Base-by-base conservation (phyloP, 352 stramenopile genomes). In the Globisporangium middletonii region DNA sequence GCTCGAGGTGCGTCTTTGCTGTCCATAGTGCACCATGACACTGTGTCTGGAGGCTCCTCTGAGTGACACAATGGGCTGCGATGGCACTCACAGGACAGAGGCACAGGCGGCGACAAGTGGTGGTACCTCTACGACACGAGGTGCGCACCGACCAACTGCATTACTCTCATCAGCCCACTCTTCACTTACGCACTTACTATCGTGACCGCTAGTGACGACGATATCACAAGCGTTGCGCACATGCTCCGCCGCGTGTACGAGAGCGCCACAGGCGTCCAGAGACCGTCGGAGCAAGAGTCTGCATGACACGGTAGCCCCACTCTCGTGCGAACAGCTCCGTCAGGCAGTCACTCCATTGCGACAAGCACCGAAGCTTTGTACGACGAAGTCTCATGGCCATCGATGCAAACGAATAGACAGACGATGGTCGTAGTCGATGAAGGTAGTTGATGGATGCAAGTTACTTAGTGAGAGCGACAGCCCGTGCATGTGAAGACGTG, bases 101-200 rank as follows among this genome's bases (percentile, higher is more conserved):
- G 18, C 15, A 19, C 23, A 16, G 8, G 26, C 12, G 43, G 49
- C 12, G 48, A 35, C 27, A 83, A 79, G 53, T 83, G 74, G 74
- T 83, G 74, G 74, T 81, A 79, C 30, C 56, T 50, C 13, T 79
- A 69, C 63, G 72, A 81, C 55, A 71, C 71, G 4, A 81, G 71
- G 73, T 83, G 54, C 26, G 18, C 8, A 35, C 30, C 3, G 15
- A 23, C 19, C 13, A 12, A 23, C 4, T n/a, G 12, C 15, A 46
- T 64, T 7, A 9, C 41, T 4, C 23, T 62, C 5, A 27, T 57
- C 23, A 11, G 23, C 12, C 26, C 9, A 30, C 9, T 23, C 23
- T 23, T 23, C 6, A 12, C 44, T 13, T 4, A 38, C 48, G 42
- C 27, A 53, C 15, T 43, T 13, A 28, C 44, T 15, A 49, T 49